Conservation (phyloP, 108 stramenopile genomes). For the Cylindrotheca closterium region DNA sequence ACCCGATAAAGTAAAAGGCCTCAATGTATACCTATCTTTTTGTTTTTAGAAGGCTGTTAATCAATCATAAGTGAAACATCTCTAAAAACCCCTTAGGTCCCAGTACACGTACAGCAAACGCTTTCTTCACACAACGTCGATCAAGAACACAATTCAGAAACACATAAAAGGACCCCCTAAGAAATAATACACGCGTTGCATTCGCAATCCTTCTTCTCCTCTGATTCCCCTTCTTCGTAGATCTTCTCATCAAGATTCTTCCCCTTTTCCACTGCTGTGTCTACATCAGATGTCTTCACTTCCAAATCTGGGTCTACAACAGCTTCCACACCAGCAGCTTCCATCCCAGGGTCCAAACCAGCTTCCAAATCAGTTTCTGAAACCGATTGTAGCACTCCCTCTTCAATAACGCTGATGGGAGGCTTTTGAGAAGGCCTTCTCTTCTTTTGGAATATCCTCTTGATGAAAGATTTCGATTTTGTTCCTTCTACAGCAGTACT, state of each 20-base stretch:
- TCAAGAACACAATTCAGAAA: no score
- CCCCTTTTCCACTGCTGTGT: not conserved
- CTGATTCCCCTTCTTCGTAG: conserved; percentile 12
- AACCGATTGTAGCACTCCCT: not conserved
- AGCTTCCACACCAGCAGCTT: not conserved
- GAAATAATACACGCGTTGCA: conserved; percentile 14
- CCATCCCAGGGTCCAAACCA: not conserved
- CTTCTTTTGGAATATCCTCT: not conserved
- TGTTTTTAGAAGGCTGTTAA: no score
- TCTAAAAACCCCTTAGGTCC: no score
- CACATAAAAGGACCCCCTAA: no score
- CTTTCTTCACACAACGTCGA: no score
- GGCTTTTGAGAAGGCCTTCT: not conserved
- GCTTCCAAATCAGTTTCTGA: conserved; percentile 12
- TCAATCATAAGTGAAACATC: no score
- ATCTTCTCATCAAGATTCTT: conserved; percentile 10
- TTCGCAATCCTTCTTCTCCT: conserved; percentile 15
- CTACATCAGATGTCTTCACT: not conserved
- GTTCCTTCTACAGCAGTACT: not conserved
- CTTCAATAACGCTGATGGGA: no score
- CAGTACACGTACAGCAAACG: no score
- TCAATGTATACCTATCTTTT: no score
- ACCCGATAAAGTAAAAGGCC: no score
- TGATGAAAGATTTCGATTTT: not conserved
- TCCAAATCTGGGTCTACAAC: not conserved